Evolutionary conservation across 495 filamentous ascomycete genomes (phyloP).

Genomic region (Podospora pseudoanserina): DNA sequence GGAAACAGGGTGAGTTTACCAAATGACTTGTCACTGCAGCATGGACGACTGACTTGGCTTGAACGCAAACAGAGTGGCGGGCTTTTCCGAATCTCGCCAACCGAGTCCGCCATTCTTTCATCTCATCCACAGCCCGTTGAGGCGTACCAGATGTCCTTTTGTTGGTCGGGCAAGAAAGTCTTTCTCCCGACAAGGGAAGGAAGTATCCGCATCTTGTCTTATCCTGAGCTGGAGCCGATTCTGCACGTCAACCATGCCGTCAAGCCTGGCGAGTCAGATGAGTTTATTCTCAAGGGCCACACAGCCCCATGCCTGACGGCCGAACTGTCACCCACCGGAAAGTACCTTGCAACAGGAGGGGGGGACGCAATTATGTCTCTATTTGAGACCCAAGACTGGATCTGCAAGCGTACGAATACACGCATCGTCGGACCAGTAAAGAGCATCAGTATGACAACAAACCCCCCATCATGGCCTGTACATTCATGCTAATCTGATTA

Average conservation of each 20-base stretch:
- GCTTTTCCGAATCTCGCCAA: slow-evolving; percentile 60
- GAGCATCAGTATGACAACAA: slow-evolving; percentile 58
- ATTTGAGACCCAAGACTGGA: slow-evolving; percentile 92
- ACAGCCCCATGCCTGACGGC: slow-evolving; percentile 72
- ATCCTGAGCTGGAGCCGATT: slow-evolving; percentile 55
- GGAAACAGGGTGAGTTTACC: slow-evolving; percentile 71
- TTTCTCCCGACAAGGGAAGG: slow-evolving; percentile 84
- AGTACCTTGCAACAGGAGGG: slow-evolving; percentile 82
- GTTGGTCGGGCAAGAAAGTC: slow-evolving; percentile 65
- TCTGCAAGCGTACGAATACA: slow-evolving; percentile 76
- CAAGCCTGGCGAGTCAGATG: slow-evolving; percentile 38
- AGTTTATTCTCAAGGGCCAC: slow-evolving; percentile 73
- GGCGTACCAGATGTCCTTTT: slow-evolving; percentile 82
- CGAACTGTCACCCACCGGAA: slow-evolving; percentile 68
- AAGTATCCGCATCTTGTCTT: slow-evolving; percentile 73
- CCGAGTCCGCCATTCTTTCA: slow-evolving; percentile 49
- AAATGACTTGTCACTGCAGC: background rate
- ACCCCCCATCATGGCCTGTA: background rate
- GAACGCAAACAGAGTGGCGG: slow-evolving; percentile 57
- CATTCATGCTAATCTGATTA: slow-evolving; percentile 22
- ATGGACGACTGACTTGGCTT: background rate
- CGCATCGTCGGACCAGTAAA: slow-evolving; percentile 74
- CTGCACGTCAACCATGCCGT: slow-evolving; percentile 36
- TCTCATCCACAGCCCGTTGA: slow-evolving; percentile 68
- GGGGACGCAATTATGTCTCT: slow-evolving; percentile 83